These are phyloP conservation scores for Wickerhamomyces ciferrii DNA, from an alignment of 805 yeast species.

Conservation along the genomic window DNA sequence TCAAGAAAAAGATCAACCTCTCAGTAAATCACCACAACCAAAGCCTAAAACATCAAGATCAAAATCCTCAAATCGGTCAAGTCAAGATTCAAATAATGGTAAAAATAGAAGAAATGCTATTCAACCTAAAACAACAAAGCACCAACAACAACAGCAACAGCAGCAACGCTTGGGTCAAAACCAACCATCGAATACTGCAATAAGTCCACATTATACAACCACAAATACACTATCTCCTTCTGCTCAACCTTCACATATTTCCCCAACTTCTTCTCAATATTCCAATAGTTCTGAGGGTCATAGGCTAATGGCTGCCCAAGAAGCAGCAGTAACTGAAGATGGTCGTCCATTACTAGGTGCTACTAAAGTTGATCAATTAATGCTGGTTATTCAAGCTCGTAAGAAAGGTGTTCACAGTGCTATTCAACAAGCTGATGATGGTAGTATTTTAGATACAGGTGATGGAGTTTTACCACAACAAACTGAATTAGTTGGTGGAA, in stretches of 20 bases:
- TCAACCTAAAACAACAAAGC: constrained; percentile 3
- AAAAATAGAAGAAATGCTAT: constrained; percentile 9
- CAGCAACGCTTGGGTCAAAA: neutral
- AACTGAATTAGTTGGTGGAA: constrained; percentile 71
- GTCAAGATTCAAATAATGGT: neutral
- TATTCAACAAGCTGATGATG: constrained; percentile 63
- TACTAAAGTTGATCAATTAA: constrained; percentile 84
- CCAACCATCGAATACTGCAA: neutral
- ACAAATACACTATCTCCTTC: constrained; percentile 1
- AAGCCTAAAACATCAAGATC: neutral
- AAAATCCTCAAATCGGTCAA: neutral
- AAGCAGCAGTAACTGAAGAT: constrained; percentile 46
- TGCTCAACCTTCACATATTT: constrained; percentile 10
- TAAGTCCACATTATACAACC: constrained; percentile 2
- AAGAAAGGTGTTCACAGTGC: constrained; percentile 67
- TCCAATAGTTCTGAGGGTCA: constrained; percentile 10
- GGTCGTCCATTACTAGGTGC: constrained; percentile 75
- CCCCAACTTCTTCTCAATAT: constrained; percentile 15
- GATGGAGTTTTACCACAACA: constrained; percentile 51
- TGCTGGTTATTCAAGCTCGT: constrained; percentile 88
- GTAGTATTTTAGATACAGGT: constrained; percentile 53
- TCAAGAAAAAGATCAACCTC: neutral
- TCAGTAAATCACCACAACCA: neutral
- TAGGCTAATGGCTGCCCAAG: constrained; percentile 40
- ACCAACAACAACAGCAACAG: neutral